Evolutionary conservation across 192 early-diverging fungal genomes (phyloP).

Genomic region (Podila epigama): DNA sequence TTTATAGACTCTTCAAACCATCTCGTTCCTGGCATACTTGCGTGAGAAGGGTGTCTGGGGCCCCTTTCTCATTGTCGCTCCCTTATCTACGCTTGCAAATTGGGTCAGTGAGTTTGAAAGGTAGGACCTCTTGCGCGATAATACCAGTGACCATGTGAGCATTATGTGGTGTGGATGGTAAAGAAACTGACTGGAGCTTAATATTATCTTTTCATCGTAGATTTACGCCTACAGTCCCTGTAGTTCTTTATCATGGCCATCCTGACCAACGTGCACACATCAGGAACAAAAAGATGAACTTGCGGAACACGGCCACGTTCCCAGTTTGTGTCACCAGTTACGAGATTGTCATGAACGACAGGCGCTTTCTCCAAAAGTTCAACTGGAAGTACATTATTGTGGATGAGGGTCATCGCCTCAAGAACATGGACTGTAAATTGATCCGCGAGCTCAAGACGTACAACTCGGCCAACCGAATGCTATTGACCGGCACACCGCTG

Average conservation of each 20-base stretch:
- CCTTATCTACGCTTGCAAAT: conserved; percentile 89
- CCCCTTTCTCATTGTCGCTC: conserved; percentile 89
- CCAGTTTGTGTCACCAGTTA: conserved; percentile 93
- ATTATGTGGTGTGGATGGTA: background rate
- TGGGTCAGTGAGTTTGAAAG: conserved; percentile 92
- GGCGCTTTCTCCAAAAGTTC: conserved; percentile 72
- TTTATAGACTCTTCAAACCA: conserved; percentile 95
- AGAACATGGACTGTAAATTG: conserved; percentile 93
- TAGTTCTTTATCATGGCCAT: conserved; percentile 86
- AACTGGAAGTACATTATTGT: conserved; percentile 92
- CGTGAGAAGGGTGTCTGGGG: conserved; percentile 82
- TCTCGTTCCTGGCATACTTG: conserved; percentile 86
- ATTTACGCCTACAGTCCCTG: conserved; percentile 81
- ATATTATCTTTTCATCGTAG: conserved; percentile 40
- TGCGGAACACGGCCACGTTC: conserved; percentile 72
- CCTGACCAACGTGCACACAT: conserved; percentile 75
- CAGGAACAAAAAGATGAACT: conserved; percentile 67
- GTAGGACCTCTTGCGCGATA: no score
- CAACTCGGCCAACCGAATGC: conserved; percentile 82
- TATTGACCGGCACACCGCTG: conserved; percentile 94
- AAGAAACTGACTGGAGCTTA: background rate
- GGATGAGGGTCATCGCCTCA: conserved; percentile 97
- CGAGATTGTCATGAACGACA: conserved; percentile 88
- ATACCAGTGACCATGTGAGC: no score
- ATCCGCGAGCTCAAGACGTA: conserved; percentile 87